Conservation (phyloP, 257 asterid genomes). For the Rauvolfia tetraphylla region DNA sequence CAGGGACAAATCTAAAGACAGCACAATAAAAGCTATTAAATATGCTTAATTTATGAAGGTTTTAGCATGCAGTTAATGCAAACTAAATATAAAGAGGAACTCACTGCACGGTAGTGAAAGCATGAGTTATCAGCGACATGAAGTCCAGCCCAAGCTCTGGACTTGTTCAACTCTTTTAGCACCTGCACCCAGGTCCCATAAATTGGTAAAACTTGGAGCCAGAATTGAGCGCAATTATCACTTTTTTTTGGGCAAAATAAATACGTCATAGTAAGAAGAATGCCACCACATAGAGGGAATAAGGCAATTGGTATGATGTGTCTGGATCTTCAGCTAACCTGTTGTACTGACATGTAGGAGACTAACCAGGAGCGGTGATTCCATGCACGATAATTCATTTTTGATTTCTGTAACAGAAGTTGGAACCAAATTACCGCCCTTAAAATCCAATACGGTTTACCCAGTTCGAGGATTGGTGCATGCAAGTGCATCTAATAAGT, state of each 20-base stretch:
- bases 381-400: conserved; percentile 99
- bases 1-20: background rate
- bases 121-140: conserved; percentile 96
- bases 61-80: background rate
- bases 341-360: conserved; percentile 71
- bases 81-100: conserved; percentile 20
- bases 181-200: conserved; percentile 35
- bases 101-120: conserved; percentile 86
- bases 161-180: conserved; percentile 54
- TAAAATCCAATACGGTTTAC: background rate
- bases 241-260: background rate
- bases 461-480: background rate
- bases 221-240: background rate
- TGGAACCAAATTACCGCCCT: conserved; percentile 14
- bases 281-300: conserved; percentile 13
- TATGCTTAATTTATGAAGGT: background rate
- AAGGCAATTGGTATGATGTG: background rate
- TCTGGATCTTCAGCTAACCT: conserved; percentile 43
- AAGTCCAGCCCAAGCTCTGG: conserved; percentile 76
- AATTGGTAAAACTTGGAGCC: background rate
- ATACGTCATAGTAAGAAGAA: conserved; percentile 14
- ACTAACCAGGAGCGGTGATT: conserved; percentile 93
- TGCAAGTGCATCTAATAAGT: background rate
- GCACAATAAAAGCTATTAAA: background rate
- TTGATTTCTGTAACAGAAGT: conserved; percentile 56